A percentile compares a stretch with the other conserved stretches of the same genome.
These are phyloP conservation scores for Picea glauca DNA, from an alignment of 75 land plant species.

Conservation along the genomic window DNA sequence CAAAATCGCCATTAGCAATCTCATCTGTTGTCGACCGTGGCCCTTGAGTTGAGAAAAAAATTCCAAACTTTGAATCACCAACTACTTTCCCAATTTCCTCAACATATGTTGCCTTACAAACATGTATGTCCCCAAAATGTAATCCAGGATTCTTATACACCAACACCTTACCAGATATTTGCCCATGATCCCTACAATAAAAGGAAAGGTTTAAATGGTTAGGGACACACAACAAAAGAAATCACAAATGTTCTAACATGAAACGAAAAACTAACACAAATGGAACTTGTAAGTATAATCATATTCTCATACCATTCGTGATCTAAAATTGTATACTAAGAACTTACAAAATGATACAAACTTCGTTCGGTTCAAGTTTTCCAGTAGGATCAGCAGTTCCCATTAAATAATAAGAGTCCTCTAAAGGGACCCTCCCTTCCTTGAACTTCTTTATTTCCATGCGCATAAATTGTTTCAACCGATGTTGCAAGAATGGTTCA, in stretches of 20 bases:
- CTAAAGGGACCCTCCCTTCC: slow-evolving; percentile 53
- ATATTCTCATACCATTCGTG: background rate
- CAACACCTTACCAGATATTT: slow-evolving; percentile 61
- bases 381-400: slow-evolving; percentile 89
- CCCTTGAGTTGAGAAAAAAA: slow-evolving; percentile 74
- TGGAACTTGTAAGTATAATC: background rate
- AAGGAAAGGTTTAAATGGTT: background rate
- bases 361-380: slow-evolving; percentile 53
- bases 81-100: slow-evolving; percentile 44
- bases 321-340: background rate
- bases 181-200: slow-evolving; percentile 52
- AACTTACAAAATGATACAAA: slow-evolving; percentile 79
- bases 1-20: slow-evolving; percentile 85
- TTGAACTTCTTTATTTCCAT: slow-evolving; percentile 34
- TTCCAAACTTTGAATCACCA: slow-evolving; percentile 65
- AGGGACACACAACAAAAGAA: background rate
- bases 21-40: slow-evolving; percentile 76
- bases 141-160: slow-evolving; percentile 79
- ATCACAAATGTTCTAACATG: background rate
- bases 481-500: slow-evolving; percentile 59
- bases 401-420: slow-evolving; percentile 76
- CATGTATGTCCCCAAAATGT: slow-evolving; percentile 83
- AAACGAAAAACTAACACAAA: background rate
- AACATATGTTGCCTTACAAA: slow-evolving; percentile 62
- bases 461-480: slow-evolving; percentile 26